Conservation (phyloP, 2,329 filamentous ascomycete genomes). For the Aspergillus clavatus region DNA sequence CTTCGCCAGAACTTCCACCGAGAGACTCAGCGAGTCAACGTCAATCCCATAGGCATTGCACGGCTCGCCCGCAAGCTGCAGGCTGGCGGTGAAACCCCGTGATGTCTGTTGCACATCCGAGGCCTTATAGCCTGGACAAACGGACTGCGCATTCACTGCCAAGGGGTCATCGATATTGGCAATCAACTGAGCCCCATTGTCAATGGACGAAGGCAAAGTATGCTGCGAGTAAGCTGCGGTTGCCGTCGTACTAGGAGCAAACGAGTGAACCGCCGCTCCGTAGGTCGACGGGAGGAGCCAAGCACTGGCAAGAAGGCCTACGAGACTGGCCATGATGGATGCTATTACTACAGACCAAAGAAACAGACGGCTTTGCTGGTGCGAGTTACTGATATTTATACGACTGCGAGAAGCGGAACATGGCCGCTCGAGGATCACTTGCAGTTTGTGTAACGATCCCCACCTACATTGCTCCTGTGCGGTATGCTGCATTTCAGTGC, state of each 20-base stretch:
- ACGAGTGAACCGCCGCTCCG: slow-evolving; percentile 17
- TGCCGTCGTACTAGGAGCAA: slow-evolving; percentile 11
- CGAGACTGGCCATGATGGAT: slow-evolving; percentile 22
- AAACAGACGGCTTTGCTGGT: background rate
- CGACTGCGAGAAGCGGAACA: background rate
- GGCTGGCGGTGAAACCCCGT: slow-evolving; percentile 48
- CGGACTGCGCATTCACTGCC: slow-evolving; percentile 58
- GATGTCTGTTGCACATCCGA: slow-evolving; percentile 44
- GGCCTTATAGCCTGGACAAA: slow-evolving; percentile 59
- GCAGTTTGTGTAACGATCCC: background rate
- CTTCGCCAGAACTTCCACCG: slow-evolving; percentile 62
- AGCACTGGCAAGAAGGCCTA: slow-evolving; percentile 16
- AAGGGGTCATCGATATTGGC: slow-evolving; percentile 62
- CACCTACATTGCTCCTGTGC: background rate
- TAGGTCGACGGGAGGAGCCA: slow-evolving; percentile 25
- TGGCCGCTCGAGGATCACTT: background rate
- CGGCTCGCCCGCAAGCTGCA: slow-evolving; percentile 49
- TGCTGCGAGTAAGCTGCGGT: slow-evolving; percentile 31
- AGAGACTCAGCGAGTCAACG: slow-evolving; percentile 60
- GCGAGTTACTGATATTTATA: background rate
- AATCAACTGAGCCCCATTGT: slow-evolving; percentile 46
- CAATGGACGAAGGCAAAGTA: slow-evolving; percentile 46
- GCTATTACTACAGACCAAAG: background rate
- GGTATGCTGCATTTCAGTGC: too few relatives aligned
- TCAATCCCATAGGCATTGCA: slow-evolving; percentile 77